Percentiles rank a stretch among this genome's conserved stretches.
Conservation (phyloP, 2,329 filamentous ascomycete species). For the Neurospora sp. region DNA sequence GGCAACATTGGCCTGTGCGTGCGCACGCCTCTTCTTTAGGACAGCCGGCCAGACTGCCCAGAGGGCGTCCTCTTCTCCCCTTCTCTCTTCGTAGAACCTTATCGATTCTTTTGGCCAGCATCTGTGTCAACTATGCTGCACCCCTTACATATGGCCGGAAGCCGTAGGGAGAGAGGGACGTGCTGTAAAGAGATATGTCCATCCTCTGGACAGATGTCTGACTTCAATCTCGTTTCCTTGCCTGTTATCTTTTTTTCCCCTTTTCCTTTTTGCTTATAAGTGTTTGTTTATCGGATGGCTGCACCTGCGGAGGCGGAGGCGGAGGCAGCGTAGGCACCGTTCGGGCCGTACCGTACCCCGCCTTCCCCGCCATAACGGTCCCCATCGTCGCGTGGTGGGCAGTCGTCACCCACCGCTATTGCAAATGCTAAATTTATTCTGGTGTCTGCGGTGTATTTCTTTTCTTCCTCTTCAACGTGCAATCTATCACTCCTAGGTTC, state of each 20-base stretch:
- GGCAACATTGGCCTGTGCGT: no score
- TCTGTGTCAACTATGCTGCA: no score
- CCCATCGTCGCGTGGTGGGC: neutral
- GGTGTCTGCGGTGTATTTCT: neutral
- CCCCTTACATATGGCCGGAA: slow-evolving; percentile 9
- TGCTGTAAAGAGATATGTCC: neutral
- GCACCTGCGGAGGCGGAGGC: neutral
- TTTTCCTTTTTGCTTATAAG: neutral
- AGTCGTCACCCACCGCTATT: no score
- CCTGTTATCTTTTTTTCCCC: neutral
- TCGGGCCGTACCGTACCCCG: neutral
- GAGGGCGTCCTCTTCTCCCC: no score
- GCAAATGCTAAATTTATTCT: no score
- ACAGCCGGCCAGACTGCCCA: no score
- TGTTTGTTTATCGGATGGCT: neutral
- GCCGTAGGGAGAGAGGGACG: neutral
- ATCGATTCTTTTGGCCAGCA: no score
- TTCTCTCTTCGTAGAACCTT: no score
- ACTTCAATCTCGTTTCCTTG: neutral
- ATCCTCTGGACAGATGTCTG: neutral
- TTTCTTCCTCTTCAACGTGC: neutral
- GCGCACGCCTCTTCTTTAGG: no score
- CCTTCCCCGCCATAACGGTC: neutral
- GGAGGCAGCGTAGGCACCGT: neutral
- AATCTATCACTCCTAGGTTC: neutral